These are phyloP conservation scores for Penicillium turbatum DNA, from an alignment of 495 filamentous ascomycete species.

Conservation along the genomic window DNA sequence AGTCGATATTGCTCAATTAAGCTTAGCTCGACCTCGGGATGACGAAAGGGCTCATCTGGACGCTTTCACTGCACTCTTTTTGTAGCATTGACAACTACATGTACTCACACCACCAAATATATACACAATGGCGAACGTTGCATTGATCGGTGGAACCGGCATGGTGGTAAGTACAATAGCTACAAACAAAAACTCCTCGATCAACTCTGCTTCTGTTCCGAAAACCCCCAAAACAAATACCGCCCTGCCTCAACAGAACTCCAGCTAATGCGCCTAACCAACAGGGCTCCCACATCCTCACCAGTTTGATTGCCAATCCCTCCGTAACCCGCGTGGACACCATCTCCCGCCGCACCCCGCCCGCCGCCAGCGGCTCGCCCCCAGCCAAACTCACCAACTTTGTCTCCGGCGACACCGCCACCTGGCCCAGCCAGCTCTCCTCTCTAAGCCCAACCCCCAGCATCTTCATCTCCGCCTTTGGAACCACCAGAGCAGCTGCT, in stretches of 20 bases:
- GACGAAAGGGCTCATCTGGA: slow-evolving; percentile 5
- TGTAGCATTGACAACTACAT: slow-evolving; percentile 1
- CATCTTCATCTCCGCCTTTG: slow-evolving; percentile 62
- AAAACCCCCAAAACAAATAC: not conserved
- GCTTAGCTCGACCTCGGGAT: slow-evolving; percentile 2
- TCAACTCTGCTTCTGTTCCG: not conserved
- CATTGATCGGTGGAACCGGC: slow-evolving; percentile 45
- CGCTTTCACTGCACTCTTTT: not conserved
- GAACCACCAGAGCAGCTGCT: slow-evolving; percentile 60
- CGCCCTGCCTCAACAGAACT: not conserved
- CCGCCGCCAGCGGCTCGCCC: slow-evolving; percentile 24
- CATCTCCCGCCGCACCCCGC: slow-evolving; percentile 43
- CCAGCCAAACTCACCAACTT: slow-evolving; percentile 43
- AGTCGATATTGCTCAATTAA: not conserved
- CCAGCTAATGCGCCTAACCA: not conserved
- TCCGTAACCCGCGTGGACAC: slow-evolving; percentile 42
- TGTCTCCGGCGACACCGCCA: slow-evolving; percentile 41
- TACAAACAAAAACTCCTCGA: slow-evolving; percentile 2
- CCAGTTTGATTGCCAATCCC: slow-evolving; percentile 37
- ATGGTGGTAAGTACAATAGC: slow-evolving; percentile 42
- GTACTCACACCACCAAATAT: not conserved
- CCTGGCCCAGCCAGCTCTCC: slow-evolving; percentile 54
- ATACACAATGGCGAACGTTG: slow-evolving; percentile 38
- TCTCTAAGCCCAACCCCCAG: slow-evolving; percentile 52
- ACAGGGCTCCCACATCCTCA: slow-evolving; percentile 49